phyloP scores from a whole-genome alignment of 371 early-diverging fungal species.

The Quaeritorhiza haematococci region DNA sequence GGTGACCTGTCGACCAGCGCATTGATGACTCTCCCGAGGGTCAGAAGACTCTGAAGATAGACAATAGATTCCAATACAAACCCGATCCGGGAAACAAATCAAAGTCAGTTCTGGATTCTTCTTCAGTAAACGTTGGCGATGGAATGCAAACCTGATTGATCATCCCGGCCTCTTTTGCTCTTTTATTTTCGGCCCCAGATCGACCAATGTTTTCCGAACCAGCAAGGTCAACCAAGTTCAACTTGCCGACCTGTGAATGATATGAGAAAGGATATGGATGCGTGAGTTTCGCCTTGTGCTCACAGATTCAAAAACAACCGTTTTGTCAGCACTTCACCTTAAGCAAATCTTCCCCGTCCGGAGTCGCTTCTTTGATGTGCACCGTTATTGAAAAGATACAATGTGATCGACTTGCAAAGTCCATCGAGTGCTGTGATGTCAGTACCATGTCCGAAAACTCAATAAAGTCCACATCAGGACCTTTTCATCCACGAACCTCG shows the following conservation, averaged over 20 bases:
- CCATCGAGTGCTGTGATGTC: neutral
- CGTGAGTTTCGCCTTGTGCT: neutral
- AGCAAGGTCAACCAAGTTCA: constrained; percentile 96
- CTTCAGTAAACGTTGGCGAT: too few relatives aligned
- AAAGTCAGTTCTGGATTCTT: neutral
- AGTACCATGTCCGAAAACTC: neutral
- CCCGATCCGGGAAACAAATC: neutral
- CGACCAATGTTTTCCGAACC: constrained; percentile 93
- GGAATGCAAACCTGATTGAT: constrained; percentile 62
- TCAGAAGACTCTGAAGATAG: constrained; percentile 60
- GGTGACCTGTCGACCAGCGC: constrained; percentile 72
- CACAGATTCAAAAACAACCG: too few relatives aligned
- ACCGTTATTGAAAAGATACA: constrained; percentile 89
- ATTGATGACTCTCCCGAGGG: constrained; percentile 90
- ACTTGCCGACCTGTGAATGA: constrained; percentile 75
- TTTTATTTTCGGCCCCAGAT: constrained; percentile 80
- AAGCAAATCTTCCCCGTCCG: constrained; percentile 74
- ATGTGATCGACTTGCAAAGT: constrained; percentile 74
- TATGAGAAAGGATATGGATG: too few relatives aligned
- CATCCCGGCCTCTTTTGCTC: constrained; percentile 87
- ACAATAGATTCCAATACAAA: constrained; percentile 13
- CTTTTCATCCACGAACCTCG: too few relatives aligned
- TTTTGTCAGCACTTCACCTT: constrained; percentile 36
- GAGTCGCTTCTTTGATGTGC: constrained; percentile 69
- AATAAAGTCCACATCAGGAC: too few relatives aligned